These are phyloP conservation scores for Pezicula rhizophila DNA, from an alignment of 2,329 filamentous ascomycete genomes.

Conservation along the genomic window DNA sequence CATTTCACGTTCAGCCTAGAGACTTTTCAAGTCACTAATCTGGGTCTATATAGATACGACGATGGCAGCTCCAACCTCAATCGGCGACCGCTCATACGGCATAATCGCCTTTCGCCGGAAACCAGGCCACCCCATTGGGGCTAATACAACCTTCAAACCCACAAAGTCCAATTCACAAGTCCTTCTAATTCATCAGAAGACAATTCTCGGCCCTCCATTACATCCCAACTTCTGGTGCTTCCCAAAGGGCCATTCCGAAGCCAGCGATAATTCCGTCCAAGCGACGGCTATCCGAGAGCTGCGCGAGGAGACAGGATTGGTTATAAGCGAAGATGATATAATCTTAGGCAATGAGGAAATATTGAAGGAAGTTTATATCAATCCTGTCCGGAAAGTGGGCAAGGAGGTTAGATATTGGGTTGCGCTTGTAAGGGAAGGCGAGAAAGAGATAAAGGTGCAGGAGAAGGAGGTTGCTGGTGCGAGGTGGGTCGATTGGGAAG, in stretches of 20 bases:
- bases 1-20: background rate
- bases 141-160: background rate
- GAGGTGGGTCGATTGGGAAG: slow-evolving; percentile 12
- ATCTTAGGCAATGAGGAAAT: background rate
- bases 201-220: background rate
- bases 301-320: slow-evolving; percentile 12
- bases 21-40: background rate
- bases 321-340: slow-evolving; percentile 1
- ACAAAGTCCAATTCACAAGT: slow-evolving; percentile 9
- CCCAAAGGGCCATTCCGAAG: slow-evolving; percentile 16
- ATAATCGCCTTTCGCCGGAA: slow-evolving; percentile 11
- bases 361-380: slow-evolving; percentile 8
- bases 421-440: slow-evolving; percentile 5
- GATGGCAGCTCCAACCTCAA: slow-evolving; percentile 1
- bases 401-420: slow-evolving; percentile 14
- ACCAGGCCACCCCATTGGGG: background rate
- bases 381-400: slow-evolving; percentile 6
- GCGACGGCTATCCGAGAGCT: slow-evolving; percentile 13
- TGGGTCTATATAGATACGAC: background rate
- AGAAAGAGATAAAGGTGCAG: slow-evolving; percentile 11
- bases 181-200: slow-evolving; percentile 14
- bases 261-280: background rate
- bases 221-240: slow-evolving; percentile 12
- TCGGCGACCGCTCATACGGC: slow-evolving; percentile 17
- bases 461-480: slow-evolving; percentile 13